Evolutionary conservation across 75 land plant species (phyloP), one percentile per base, ranked within the genome.

Genomic region (Picea glauca): DNA sequence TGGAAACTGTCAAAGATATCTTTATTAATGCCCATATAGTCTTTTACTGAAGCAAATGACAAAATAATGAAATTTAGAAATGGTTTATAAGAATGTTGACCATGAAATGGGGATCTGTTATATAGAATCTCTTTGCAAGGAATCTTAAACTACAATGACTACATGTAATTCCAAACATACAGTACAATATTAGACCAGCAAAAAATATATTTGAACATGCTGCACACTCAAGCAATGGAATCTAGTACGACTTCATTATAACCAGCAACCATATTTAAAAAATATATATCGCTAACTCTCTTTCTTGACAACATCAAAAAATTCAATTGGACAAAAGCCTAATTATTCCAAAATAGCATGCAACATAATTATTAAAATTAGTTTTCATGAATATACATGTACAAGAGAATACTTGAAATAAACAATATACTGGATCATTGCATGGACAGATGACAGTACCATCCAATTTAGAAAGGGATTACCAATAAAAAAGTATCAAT

Each of bases 101-200:
- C 60, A 60, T 76, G 65, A 20, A 75, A 75, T 20, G 26, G 20
- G 76, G 3, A 75, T 75, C 57, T 60, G 65, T 26, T 13, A 60
- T 32, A 60, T 2, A 75, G 11, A 60, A 26, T 32, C 57, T 63
- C 18, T 26, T 35, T 35, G 33, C 17, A 33, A 1, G 56, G 11
- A 50, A 50, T 50, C 56, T 9, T 50, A 50, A 50, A 9, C 56
- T 50, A 50, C 12, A 50, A 50, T 50, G 56, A 50, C 56, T 50
- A 50, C 9, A 50, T 9, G 56, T 9, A 50, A 50, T 9, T 50
- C 56, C 11, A 50, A 50, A 50, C 56, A 50, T 50, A 50, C 56
- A 50, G 11, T 50, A 50, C 9, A 50, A 12, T 50, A 50, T 50
- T 50, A 9, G 12, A 50, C 56, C 12, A 9, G 56, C 56, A 0